Conservation (phyloP, 225 moss, liverwort and hornwort species). For the Pleurozium schreberi region DNA sequence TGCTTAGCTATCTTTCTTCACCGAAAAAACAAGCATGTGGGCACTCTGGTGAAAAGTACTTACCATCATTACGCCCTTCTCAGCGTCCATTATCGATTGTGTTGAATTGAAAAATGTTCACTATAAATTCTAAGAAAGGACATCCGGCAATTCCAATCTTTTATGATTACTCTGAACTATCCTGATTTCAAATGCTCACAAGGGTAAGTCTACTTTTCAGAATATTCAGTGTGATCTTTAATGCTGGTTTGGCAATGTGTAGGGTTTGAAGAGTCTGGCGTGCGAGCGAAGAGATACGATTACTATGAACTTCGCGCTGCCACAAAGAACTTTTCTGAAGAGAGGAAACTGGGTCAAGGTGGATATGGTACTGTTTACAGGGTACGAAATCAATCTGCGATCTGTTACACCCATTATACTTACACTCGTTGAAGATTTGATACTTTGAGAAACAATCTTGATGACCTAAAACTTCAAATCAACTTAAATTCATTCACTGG, state of each 20-base stretch:
- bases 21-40: not conserved
- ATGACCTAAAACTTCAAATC: not conserved
- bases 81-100: not conserved
- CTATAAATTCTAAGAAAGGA: not conserved
- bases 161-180: not conserved
- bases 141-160: not conserved
- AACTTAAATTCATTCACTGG: not conserved
- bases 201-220: not conserved
- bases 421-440: not conserved
- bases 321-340: slow-evolving; percentile 9
- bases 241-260: not conserved
- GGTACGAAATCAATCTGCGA: not conserved
- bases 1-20: not conserved
- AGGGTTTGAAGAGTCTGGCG: slow-evolving; percentile 4
- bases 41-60: slow-evolving; percentile 9
- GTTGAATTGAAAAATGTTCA: not conserved
- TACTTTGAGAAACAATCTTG: not conserved
- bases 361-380: slow-evolving; percentile 24
- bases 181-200: not conserved
- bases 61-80: not conserved
- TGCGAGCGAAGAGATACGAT: slow-evolving; percentile 2
- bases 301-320: slow-evolving; percentile 13
- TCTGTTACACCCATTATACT: not conserved
- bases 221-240: not conserved
- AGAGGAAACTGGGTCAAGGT: slow-evolving; percentile 17